Percentiles rank a stretch among this genome's conserved stretches.
These are phyloP conservation scores for Metarhizium humberi DNA, from an alignment of 2,329 filamentous ascomycete genomes.

Conservation along the genomic window DNA sequence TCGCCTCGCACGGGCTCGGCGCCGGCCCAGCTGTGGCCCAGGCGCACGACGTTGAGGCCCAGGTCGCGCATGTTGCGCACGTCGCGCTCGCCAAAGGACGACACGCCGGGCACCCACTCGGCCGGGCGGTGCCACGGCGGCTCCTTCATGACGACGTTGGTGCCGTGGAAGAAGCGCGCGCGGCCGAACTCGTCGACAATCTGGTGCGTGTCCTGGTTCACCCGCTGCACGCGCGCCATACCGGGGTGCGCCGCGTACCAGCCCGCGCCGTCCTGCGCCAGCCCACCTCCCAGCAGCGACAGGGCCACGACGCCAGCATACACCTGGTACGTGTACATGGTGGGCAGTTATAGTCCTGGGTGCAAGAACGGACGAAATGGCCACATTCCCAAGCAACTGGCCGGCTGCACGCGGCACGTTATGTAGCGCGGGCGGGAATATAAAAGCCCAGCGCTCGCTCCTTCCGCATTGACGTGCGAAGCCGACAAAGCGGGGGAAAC, in stretches of 20 bases:
- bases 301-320: too few species aligned
- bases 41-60: slow-evolving; percentile 10
- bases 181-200: slow-evolving; percentile 11
- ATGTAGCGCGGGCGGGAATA: too few species aligned
- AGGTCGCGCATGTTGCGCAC: slow-evolving; percentile 9
- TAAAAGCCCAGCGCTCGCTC: too few species aligned
- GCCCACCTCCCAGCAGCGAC: background rate
- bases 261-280: slow-evolving; percentile 5
- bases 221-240: slow-evolving; percentile 7
- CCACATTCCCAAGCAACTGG: too few species aligned
- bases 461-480: too few species aligned
- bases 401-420: too few species aligned
- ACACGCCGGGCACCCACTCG: slow-evolving; percentile 9
- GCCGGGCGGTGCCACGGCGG: slow-evolving; percentile 11
- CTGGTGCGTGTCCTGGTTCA: slow-evolving; percentile 11
- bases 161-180: slow-evolving; percentile 12
- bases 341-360: too few species aligned
- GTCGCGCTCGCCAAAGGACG: slow-evolving; percentile 11
- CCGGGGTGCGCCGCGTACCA: slow-evolving; percentile 11
- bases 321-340: too few species aligned
- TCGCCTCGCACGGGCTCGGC: slow-evolving; percentile 10
- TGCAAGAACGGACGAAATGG: too few species aligned
- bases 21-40: slow-evolving; percentile 11
- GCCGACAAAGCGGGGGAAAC: too few species aligned
- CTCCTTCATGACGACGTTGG: slow-evolving; percentile 13